Percentiles rank a stretch among this genome's conserved stretches.
Conservation (phyloP, 805 yeast species). For the Candida lessepsii region DNA sequence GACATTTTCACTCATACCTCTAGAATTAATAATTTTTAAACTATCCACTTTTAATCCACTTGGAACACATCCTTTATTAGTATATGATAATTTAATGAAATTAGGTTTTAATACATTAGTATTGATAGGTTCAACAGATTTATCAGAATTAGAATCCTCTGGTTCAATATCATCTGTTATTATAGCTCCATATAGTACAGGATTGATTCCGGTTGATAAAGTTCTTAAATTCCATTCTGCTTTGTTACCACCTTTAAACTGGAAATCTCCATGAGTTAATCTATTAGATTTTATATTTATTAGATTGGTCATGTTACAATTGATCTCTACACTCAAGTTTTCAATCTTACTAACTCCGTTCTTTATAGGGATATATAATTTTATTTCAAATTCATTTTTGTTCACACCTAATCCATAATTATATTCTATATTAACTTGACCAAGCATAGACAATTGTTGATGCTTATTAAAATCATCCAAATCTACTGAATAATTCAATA, state of each 20-base stretch:
- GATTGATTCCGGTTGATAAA: conserved; percentile 61
- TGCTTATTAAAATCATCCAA: conserved; percentile 25
- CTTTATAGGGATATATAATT: conserved; percentile 41
- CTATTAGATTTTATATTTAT: conserved; percentile 54
- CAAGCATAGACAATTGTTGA: conserved; percentile 31
- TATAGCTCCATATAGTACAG: conserved; percentile 63
- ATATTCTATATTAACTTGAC: conserved; percentile 50
- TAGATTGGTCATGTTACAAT: conserved; percentile 15
- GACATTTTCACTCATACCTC: conserved; percentile 57
- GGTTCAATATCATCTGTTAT: conserved; percentile 22
- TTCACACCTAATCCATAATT: conserved; percentile 50
- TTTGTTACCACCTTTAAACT: conserved; percentile 46
- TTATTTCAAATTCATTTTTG: conserved; percentile 63
- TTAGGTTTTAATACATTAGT: conserved; percentile 22
- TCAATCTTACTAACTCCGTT: conserved; percentile 35
- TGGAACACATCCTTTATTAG: conserved; percentile 66
- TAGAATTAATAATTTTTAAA: conserved; percentile 54
- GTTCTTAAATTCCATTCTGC: conserved; percentile 68
- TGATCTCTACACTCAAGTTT: conserved; percentile 27
- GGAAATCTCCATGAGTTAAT: conserved; percentile 76
- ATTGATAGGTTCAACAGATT: conserved; percentile 6
- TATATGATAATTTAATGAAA: conserved; percentile 50
- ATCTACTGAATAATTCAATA: conserved; percentile 66
- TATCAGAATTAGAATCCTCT: conserved; percentile 8
- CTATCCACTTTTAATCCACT: conserved; percentile 73